Base-by-base conservation (phyloP, 2,329 filamentous ascomycete genomes). In the Phyllosticta citriasiana region DNA sequence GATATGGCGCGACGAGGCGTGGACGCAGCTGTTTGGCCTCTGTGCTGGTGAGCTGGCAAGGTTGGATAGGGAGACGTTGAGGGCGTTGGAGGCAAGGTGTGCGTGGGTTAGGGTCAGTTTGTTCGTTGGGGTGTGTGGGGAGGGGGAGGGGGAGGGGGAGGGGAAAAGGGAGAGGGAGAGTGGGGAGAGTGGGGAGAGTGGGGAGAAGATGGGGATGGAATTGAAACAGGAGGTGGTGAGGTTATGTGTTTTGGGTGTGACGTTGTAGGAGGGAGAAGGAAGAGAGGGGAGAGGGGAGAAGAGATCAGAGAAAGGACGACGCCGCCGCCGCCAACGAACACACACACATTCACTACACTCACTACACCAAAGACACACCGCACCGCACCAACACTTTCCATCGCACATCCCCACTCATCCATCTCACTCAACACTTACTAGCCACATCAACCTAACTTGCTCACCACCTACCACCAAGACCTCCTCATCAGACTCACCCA, bases 101-200 rank as follows among this genome's bases (percentile, higher is more conserved):
- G 59, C 80, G 14, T 84, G 80, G 64, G 69, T 81, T 56, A 75
- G 82, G 16, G 66, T 84, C 8, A 83, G 79, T 16, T 64, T 86
- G 65, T 75, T 79, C 4, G 83, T 86, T 67, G 83, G 80, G 1
- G 4, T 81, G 54, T 58, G 24, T 8, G 10, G 53, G 16, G 53
- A 54, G 35, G 16, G 33, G 56, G 26, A 40, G 50, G 56, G 33
- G 7, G 40, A 14, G 50, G 35, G 30, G 51, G 35, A 51, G 56
- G 33, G 12, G 9, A 33, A 24, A 22, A n/a, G 27, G n/a, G 54
- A 24, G 26, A 9, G 26, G 33, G 54, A 35, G n/a, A 5, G 51
- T 5, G 10, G 51, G 5, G 19, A 5, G 22, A 6, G 22, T 3
- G 5, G 2, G 26, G 12, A 47, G 19, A 22, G 19, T 22, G 19